A percentile compares a stretch with the other conserved stretches of the same genome.
phyloP scores from a whole-genome alignment of 768 basidiomycete species.

The Boletellus ananas region DNA sequence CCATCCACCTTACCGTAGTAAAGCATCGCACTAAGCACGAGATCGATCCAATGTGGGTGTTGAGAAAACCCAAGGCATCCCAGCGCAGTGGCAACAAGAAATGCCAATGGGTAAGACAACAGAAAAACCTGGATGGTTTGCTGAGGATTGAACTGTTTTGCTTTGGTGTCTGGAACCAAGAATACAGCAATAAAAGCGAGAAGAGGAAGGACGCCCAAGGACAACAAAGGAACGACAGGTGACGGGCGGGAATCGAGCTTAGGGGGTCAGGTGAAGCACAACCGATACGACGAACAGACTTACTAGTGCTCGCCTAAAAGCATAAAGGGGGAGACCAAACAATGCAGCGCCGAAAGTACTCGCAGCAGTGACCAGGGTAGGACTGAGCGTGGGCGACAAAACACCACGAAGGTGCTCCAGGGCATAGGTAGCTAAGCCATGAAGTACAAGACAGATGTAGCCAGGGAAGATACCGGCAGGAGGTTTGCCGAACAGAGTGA shows the following conservation, averaged over 20 bases:
- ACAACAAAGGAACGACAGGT: conserved; percentile 52
- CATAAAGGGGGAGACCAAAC: conserved; percentile 62
- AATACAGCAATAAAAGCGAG: conserved; percentile 63
- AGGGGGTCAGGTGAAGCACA: conserved; percentile 8
- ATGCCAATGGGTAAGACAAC: conserved; percentile 53
- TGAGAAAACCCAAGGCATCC: conserved; percentile 66
- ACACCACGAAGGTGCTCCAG: conserved; percentile 60
- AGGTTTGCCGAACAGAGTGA: conserved; percentile 37
- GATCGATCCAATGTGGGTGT: conserved; percentile 54
- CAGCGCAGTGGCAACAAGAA: conserved; percentile 47
- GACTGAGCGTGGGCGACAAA: conserved; percentile 55
- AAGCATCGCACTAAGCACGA: conserved; percentile 52
- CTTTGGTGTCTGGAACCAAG: conserved; percentile 48
- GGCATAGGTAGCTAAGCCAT: conserved; percentile 57
- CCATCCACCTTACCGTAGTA: conserved; percentile 52
- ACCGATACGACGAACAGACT: conserved; percentile 19
- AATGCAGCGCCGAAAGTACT: conserved; percentile 60
- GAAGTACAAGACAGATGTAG: conserved; percentile 60
- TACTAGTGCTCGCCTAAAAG: conserved; percentile 57
- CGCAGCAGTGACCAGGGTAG: conserved; percentile 51
- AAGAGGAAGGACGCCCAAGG: conserved; percentile 57
- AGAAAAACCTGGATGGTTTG: conserved; percentile 55
- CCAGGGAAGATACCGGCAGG: conserved; percentile 49
- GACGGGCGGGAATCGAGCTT: conserved; percentile 50
- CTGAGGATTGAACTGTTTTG: conserved; percentile 43